Evolutionary conservation across 2,329 filamentous ascomycete genomes (phyloP).

Genomic region (Penicillium sclerotigenum): DNA sequence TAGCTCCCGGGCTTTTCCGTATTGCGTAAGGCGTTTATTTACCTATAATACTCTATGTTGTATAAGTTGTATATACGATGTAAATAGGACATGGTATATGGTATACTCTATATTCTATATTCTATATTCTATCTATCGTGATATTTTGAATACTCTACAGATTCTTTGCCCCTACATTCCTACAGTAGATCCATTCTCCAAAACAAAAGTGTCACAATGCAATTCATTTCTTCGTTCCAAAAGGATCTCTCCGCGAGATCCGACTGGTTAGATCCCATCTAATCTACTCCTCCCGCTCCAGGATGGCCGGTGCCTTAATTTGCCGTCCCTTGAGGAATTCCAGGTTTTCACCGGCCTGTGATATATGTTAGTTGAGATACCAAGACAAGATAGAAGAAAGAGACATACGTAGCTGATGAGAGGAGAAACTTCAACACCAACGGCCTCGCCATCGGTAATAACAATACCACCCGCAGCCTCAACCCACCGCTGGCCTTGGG

Average conservation of each 20-base stretch:
- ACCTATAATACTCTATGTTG: no score
- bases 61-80: no score
- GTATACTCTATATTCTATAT: no score
- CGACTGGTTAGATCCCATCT: constrained; percentile 1
- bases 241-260: constrained; percentile 1
- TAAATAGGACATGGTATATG: no score
- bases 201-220: constrained; percentile 5
- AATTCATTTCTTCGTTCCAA: constrained; percentile 26
- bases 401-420: constrained; percentile 89
- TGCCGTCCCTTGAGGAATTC: constrained; percentile 59
- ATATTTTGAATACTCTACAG: no score
- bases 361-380: constrained; percentile 16
- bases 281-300: constrained; percentile 55
- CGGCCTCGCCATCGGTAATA: constrained; percentile 57
- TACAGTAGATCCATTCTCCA: constrained; percentile 14
- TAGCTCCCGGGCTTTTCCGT: constrained; percentile 41
- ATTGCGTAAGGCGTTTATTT: constrained; percentile 32
- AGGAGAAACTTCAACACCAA: constrained; percentile 85
- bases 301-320: constrained; percentile 62
- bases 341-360: constrained; percentile 60
- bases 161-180: constrained; percentile 23
- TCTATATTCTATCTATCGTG: not conserved
- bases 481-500: constrained; percentile 83
- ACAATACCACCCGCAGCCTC: constrained; percentile 74
- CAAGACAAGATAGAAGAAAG: not conserved